phyloP scores from a whole-genome alignment of 768 basidiomycete species.

The Mrakia blollopis region DNA sequence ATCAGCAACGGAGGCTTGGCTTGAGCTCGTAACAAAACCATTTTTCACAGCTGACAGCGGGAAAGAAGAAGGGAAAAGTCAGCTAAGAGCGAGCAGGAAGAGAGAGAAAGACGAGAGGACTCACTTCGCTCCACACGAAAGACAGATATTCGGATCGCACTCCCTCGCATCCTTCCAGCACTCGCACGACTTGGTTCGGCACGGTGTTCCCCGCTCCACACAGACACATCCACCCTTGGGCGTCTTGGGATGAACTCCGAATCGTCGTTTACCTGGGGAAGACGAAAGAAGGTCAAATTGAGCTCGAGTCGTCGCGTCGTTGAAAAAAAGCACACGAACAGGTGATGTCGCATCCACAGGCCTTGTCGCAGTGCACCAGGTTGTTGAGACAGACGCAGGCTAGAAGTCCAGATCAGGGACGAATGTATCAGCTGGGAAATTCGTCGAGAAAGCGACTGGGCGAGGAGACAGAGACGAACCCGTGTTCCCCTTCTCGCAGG shows the following conservation, averaged over 20 bases:
- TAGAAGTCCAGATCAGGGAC: neutral
- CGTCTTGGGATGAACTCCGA: neutral
- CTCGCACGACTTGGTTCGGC: constrained; percentile 6
- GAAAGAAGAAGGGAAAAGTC: neutral
- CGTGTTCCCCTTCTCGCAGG: neutral
- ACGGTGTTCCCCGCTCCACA: neutral
- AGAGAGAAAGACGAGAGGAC: neutral
- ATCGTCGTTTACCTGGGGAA: neutral
- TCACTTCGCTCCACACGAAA: constrained; percentile 12
- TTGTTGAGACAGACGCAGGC: constrained; percentile 20
- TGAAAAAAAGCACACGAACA: neutral
- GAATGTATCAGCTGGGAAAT: neutral
- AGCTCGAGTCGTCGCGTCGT: neutral
- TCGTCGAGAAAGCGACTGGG: neutral
- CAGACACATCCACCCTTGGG: constrained; percentile 7
- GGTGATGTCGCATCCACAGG: constrained; percentile 13
- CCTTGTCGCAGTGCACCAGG: constrained; percentile 7
- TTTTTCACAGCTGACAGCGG: neutral
- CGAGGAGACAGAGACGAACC: neutral
- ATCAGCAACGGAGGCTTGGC: neutral
- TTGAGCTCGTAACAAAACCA: neutral
- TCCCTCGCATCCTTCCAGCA: constrained; percentile 18
- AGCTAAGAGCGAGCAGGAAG: neutral
- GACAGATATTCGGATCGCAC: constrained; percentile 28
- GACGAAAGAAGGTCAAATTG: neutral